Evolutionary conservation across 2,329 filamentous ascomycete genomes (phyloP).

Genomic region (Sporothrix brunneoviolacea): DNA sequence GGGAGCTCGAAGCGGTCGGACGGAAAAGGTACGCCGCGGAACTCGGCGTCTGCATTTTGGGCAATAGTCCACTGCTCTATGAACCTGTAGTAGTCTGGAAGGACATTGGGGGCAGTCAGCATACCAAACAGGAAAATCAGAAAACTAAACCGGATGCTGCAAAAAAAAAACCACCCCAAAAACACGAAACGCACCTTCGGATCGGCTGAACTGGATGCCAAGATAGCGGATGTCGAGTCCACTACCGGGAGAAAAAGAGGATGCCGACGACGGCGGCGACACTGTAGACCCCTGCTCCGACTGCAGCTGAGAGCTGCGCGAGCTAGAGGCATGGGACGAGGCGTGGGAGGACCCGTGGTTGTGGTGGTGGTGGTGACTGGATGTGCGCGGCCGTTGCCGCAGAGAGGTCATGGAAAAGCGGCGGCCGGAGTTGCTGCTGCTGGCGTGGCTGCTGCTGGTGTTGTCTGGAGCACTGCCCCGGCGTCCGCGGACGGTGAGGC

Average conservation of each 20-base stretch:
- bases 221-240: constrained; percentile 41
- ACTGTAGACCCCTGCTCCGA: constrained; percentile 11
- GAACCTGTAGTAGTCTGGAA: constrained; percentile 39
- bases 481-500: constrained; percentile 34
- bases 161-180: background rate
- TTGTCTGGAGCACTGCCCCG: constrained; percentile 36
- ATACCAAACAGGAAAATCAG: too few relatives aligned
- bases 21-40: constrained; percentile 39
- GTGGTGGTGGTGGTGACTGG: constrained; percentile 5
- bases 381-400: constrained; percentile 29
- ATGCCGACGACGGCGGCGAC: constrained; percentile 7
- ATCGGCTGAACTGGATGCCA: constrained; percentile 42
- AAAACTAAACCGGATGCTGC: background rate
- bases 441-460: constrained; percentile 12
- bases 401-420: constrained; percentile 39
- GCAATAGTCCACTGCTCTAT: constrained; percentile 40
- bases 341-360: constrained; percentile 21
- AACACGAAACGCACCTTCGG: constrained; percentile 33
- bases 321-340: constrained; percentile 7
- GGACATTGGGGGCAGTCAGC: background rate
- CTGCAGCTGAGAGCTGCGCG: constrained; percentile 14
- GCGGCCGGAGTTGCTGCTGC: constrained; percentile 18
- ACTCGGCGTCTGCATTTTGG: constrained; percentile 40
- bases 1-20: constrained; percentile 40
- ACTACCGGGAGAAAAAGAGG: constrained; percentile 19